phyloP scores from a whole-genome alignment of 306 rosid genomes.

The Comarum palustre region DNA sequence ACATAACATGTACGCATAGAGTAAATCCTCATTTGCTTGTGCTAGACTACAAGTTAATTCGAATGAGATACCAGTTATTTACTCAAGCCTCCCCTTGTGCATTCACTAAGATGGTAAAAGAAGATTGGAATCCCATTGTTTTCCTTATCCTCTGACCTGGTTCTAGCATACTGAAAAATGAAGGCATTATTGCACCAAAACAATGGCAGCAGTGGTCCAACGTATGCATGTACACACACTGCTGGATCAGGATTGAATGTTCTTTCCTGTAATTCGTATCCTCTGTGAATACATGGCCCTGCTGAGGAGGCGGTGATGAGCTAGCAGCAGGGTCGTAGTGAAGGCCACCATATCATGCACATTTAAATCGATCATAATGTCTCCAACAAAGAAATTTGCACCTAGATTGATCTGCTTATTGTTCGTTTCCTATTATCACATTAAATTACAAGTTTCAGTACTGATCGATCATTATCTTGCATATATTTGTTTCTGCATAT shows the following conservation, averaged over 20 bases:
- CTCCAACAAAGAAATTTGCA: constrained; percentile 7
- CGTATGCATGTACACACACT: background rate
- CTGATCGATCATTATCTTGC: background rate
- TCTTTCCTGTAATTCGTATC: constrained; percentile 6
- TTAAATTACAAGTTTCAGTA: background rate
- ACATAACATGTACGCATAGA: background rate
- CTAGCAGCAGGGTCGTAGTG: background rate
- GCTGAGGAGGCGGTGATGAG: background rate
- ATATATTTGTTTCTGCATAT: background rate
- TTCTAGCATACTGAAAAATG: background rate
- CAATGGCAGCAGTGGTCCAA: constrained; percentile 22
- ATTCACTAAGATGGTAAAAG: constrained; percentile 5
- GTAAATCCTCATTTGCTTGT: background rate
- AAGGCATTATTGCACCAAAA: constrained; percentile 6
- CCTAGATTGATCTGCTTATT: constrained; percentile 4
- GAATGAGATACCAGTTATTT: background rate
- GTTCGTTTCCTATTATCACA: background rate
- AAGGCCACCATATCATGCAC: constrained; percentile 8
- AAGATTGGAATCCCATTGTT: background rate
- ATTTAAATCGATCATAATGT: constrained; percentile 11
- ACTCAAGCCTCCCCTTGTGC: background rate
- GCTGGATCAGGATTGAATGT: constrained; percentile 23
- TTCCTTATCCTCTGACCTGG: background rate
- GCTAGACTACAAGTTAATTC: background rate
- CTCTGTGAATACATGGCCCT: background rate